Conservation (phyloP, 257 asterid genomes). For the Parsonsia alboflavescens region DNA sequence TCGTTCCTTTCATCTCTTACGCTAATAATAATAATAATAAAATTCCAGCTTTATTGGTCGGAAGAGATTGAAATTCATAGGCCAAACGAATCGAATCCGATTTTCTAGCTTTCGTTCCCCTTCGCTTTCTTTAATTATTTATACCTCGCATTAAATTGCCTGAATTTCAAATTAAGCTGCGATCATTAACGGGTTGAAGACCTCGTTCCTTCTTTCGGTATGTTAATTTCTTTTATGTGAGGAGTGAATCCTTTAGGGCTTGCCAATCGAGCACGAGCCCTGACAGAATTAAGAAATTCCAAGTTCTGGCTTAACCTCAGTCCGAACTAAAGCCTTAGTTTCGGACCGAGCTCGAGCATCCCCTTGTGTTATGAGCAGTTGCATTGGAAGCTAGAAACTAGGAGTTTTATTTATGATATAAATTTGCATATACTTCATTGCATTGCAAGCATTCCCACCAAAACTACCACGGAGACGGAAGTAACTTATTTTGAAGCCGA, state of each 20-base stretch:
- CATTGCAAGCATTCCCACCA: background rate
- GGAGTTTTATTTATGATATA: background rate
- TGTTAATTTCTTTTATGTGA: background rate
- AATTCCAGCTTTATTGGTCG: background rate
- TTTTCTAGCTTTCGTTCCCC: background rate
- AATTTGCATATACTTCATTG: background rate
- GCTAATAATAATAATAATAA: background rate
- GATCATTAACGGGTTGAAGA: slow-evolving; percentile 2
- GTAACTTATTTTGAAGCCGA: too few species aligned
- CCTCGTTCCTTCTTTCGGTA: background rate
- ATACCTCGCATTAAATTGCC: slow-evolving; percentile 1
- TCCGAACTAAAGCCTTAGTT: background rate
- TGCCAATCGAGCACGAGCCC: background rate
- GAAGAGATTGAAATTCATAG: background rate
- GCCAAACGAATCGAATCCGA: slow-evolving; percentile 5
- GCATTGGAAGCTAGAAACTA: background rate
- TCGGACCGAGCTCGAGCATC: background rate
- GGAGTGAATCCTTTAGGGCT: background rate
- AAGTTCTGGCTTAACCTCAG: background rate
- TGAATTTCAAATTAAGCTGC: slow-evolving; percentile 4
- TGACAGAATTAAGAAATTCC: background rate
- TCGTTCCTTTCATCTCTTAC: background rate
- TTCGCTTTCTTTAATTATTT: slow-evolving; percentile 6
- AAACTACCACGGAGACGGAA: background rate
- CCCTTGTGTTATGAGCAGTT: background rate